These are phyloP conservation scores for Ophiosphaerella narmari DNA, from an alignment of 2,329 filamentous ascomycete genomes.

Conservation along the genomic window DNA sequence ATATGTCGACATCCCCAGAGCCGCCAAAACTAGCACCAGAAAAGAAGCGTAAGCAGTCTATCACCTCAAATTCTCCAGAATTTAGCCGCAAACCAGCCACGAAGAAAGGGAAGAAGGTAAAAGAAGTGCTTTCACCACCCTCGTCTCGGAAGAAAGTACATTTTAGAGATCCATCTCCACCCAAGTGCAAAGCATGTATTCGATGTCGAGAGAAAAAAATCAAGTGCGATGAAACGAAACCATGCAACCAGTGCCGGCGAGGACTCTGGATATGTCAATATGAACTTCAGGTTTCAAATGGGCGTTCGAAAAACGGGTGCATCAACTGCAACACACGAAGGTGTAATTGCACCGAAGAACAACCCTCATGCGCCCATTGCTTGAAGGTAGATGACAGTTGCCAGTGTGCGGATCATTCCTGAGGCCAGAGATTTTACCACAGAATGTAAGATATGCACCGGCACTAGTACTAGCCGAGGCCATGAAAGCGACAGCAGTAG, in stretches of 20 bases:
- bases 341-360: conserved; percentile 40
- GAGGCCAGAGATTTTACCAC: conserved; percentile 1
- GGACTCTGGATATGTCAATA: conserved; percentile 40
- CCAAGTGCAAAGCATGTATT: conserved; percentile 23
- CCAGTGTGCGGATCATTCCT: conserved; percentile 27
- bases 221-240: conserved; percentile 37
- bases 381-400: conserved; percentile 35
- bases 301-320: conserved; percentile 38
- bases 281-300: conserved; percentile 14
- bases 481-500: no score
- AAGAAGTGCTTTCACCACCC: conserved; percentile 18
- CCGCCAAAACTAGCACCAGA: conserved; percentile 16
- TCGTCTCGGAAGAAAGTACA: conserved; percentile 17
- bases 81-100: conserved; percentile 3
- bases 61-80: conserved; percentile 6
- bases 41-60: conserved; percentile 28
- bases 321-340: conserved; percentile 34
- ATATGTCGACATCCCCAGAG: conserved; percentile 31
- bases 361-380: conserved; percentile 35
- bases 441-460: no score
- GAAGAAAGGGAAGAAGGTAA: conserved; percentile 25
- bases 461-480: no score
- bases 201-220: conserved; percentile 35
- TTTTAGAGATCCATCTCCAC: conserved; percentile 3
- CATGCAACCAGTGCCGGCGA: conserved; percentile 38